Conservation (phyloP, 1,284 basidiomycete genomes). For the Porogramme epimiltina region DNA sequence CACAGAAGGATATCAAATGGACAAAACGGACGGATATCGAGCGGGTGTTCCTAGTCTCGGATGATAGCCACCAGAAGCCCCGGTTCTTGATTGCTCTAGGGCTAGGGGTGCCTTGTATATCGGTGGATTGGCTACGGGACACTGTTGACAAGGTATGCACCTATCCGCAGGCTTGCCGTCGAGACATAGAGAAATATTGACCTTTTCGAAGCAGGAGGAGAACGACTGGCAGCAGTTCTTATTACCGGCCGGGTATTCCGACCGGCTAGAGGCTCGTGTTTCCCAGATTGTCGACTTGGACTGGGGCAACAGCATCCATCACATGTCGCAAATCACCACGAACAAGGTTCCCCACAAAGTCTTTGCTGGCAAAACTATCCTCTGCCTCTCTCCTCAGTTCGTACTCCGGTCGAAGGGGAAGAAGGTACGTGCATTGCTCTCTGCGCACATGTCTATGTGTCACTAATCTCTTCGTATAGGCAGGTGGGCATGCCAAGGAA, state of each 20-base stretch:
- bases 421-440: conserved; percentile 35
- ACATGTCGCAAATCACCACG: conserved; percentile 57
- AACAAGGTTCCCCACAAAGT: conserved; percentile 59
- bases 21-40: conserved; percentile 43
- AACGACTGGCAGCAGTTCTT: conserved; percentile 67
- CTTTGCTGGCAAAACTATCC: conserved; percentile 51
- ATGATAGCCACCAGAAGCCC: conserved; percentile 64
- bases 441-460: not conserved
- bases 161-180: not conserved
- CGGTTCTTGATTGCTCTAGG: conserved; percentile 84
- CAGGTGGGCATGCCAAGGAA: conserved; percentile 28
- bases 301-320: conserved; percentile 62
- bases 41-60: conserved; percentile 70
- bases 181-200: not conserved
- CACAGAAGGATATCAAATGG: conserved; percentile 49
- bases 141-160: conserved; percentile 42
- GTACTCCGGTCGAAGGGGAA: conserved; percentile 42
- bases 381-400: conserved; percentile 58
- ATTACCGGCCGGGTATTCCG: conserved; percentile 69
- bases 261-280: conserved; percentile 48
- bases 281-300: conserved; percentile 74
- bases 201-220: conserved; percentile 9
- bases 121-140: conserved; percentile 58
- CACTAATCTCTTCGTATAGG: not conserved
- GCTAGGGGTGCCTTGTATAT: conserved; percentile 84